Evolutionary conservation across 2,329 filamentous ascomycete species (phyloP).

Genomic region (Fusarium fracticaudum): DNA sequence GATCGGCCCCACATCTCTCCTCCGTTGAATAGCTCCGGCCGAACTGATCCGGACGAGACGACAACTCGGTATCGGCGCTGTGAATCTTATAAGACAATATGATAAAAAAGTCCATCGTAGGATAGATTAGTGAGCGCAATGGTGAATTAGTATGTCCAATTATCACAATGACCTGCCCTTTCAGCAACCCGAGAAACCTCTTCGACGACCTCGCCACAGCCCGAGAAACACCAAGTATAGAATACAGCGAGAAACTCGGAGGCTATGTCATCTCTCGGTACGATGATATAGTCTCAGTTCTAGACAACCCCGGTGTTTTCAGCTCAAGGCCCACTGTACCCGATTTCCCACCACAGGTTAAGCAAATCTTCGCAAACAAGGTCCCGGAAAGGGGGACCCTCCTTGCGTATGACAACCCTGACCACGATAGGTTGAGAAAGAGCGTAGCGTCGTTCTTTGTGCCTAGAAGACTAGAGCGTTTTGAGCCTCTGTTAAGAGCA

Average conservation of each 20-base stretch:
- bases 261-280: background rate
- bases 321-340: background rate
- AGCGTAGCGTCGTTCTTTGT: background rate
- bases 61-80: background rate
- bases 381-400: background rate
- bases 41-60: background rate
- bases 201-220: background rate
- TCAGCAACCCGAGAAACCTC: background rate
- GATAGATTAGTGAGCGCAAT: too few relatives aligned
- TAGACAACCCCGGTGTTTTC: background rate
- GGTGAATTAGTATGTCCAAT: too few relatives aligned
- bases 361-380: background rate
- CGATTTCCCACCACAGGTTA: background rate
- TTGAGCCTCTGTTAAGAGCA: background rate
- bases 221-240: background rate
- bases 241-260: background rate
- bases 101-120: background rate
- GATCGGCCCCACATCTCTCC: background rate
- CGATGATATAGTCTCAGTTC: background rate
- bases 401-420: background rate
- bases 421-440: background rate
- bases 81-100: background rate
- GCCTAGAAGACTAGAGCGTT: background rate
- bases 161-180: background rate
- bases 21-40: background rate